Percentiles rank a stretch among this genome's conserved stretches.
Conservation (phyloP, 179 eudicot genomes). For the Beta corolliflora region DNA sequence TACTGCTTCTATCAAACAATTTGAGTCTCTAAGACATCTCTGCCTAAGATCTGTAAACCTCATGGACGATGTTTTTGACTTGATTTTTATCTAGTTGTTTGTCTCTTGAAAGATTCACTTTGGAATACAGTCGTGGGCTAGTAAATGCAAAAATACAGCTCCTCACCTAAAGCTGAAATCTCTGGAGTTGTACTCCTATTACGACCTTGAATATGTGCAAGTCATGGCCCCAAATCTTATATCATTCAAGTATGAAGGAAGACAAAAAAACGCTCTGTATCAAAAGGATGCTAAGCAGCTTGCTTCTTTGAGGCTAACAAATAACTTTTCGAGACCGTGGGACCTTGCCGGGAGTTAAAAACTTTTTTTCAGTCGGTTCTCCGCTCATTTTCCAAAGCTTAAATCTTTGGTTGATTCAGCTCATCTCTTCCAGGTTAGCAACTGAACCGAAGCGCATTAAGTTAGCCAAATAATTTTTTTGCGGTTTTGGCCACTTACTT, state of each 20-base stretch:
- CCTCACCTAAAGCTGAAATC: background rate
- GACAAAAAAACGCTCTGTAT: background rate
- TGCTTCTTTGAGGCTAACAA: background rate
- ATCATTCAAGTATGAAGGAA: background rate
- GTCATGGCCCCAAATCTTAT: conserved; percentile 9
- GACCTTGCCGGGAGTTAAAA: background rate
- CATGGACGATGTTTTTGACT: background rate
- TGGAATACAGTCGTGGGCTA: background rate
- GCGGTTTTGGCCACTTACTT: background rate
- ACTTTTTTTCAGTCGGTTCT: background rate
- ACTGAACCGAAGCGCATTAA: background rate
- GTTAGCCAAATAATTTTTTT: no score
- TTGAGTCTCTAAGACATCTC: background rate
- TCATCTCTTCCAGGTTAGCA: background rate
- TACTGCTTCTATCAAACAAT: background rate
- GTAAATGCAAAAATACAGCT: background rate
- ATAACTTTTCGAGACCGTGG: background rate
- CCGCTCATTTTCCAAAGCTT: background rate
- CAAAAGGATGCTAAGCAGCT: background rate
- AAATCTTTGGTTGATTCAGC: background rate
- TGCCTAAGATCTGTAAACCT: conserved; percentile 5
- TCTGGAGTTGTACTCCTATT: background rate
- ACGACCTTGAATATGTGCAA: background rate
- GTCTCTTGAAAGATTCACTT: background rate
- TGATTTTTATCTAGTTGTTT: background rate